A percentile compares a stretch with the other conserved stretches of the same genome.
phyloP scores from a whole-genome alignment of 1,284 basidiomycete genomes.

The Papiliotrema laurentii region DNA sequence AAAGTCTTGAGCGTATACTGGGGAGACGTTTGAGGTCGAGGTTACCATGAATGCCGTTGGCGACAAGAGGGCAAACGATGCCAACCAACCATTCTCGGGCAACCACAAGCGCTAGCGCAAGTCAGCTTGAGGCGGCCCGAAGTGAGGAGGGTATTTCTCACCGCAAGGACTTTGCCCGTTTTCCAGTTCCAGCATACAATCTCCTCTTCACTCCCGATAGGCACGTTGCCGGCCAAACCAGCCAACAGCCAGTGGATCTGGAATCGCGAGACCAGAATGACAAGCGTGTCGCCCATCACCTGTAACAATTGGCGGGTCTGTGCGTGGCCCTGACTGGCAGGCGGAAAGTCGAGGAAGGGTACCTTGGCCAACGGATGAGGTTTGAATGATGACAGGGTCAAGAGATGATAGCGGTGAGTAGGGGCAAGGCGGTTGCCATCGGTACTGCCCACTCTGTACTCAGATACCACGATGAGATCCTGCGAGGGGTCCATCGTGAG shows the following conservation, averaged over 20 bases:
- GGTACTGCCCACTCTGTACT: slow-evolving; percentile 28
- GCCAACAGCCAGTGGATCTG: slow-evolving; percentile 26
- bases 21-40: slow-evolving; percentile 23
- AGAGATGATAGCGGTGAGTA: slow-evolving; percentile 40
- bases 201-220: slow-evolving; percentile 33
- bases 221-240: slow-evolving; percentile 22
- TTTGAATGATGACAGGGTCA: slow-evolving; percentile 37
- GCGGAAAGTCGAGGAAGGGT: slow-evolving; percentile 38
- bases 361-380: slow-evolving; percentile 40
- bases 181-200: slow-evolving; percentile 48
- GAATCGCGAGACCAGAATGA: slow-evolving; percentile 33
- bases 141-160: slow-evolving; percentile 12
- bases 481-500: slow-evolving; percentile 48
- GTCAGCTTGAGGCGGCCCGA: neutral
- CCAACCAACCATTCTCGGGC: slow-evolving; percentile 30
- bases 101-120: slow-evolving; percentile 22
- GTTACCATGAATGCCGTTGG: slow-evolving; percentile 35
- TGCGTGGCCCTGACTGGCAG: slow-evolving; percentile 14
- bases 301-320: slow-evolving; percentile 44
- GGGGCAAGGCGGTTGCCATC: slow-evolving; percentile 8
- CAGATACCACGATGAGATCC: slow-evolving; percentile 45
- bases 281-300: slow-evolving; percentile 44
- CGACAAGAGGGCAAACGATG: slow-evolving; percentile 26
- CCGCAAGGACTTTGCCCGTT: slow-evolving; percentile 39
- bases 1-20: slow-evolving; percentile 11